Base-by-base conservation (phyloP, 2,329 filamentous ascomycete genomes). In the Phialemoniopsis sp. region DNA sequence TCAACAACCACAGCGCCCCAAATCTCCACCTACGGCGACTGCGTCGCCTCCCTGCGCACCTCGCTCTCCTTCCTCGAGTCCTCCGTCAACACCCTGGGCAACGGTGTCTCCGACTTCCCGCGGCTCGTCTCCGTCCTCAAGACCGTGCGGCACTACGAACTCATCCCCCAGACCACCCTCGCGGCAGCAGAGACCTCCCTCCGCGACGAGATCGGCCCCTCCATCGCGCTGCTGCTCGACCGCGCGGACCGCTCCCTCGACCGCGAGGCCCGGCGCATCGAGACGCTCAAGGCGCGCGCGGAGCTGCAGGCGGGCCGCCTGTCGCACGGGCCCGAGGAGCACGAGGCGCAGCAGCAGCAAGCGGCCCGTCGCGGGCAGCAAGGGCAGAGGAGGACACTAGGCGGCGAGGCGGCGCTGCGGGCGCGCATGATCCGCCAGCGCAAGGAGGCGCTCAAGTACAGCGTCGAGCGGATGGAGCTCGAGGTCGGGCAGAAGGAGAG, bases 131-230 rank as follows among this genome's bases (percentile, higher is more conserved):
- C 62, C 41, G 73, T 81, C 30, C 66, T 82, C 37, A 78, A 78
- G 56, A 71, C 72, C 8, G 72, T 79, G 29, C 68, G 78, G 84
- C 90, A 95, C 67, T 96, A 95, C 64, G 90, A 96, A 61, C 81
- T 95, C 32, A 87, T 95, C 51, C 87, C 89, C 13, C 88, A 95
- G 58, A 80, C 85, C 12, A 87, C 87, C 37, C 79, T 96, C 33
- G 82, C 83, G 45, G 77, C 84, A 46, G 90, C 90, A 26, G 90
- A 96, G 63, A 74, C 87, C 49, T 83, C 88, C 5, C 79, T 96
- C 14, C 84, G 89, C 52, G 86, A 88, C 54, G 89, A 95, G 58
- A 93, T 95, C 50, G 83, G 85, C n/a, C 90, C 90, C 8, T 89
- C 89, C 60, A 86, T 95, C 47, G 72, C 82, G 21, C 78, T 81